Percentiles rank a stretch among this genome's conserved stretches.
phyloP scores from a whole-genome alignment of 1,139 yeast genomes.

The Kodamaea fungicola region DNA sequence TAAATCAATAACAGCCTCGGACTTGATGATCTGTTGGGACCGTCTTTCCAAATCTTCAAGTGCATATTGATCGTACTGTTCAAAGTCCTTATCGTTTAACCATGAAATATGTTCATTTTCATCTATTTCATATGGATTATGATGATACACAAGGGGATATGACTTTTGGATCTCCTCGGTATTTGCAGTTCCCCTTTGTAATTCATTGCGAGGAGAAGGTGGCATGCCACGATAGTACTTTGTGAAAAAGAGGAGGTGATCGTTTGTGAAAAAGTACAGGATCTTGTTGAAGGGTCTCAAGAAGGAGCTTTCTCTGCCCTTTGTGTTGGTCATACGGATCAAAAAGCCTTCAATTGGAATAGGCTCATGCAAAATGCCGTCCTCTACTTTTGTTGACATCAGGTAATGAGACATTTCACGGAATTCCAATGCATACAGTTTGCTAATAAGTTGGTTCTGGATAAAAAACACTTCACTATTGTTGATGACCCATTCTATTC shows the following conservation, averaged over 20 bases:
- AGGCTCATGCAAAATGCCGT: conserved; percentile 46
- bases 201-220: conserved; percentile 44
- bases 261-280: conserved; percentile 62
- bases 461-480: conserved; percentile 43
- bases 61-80: conserved; percentile 53
- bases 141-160: conserved; percentile 38
- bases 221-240: conserved; percentile 58
- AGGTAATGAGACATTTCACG: conserved; percentile 29
- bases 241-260: conserved; percentile 58
- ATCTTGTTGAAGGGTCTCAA: conserved; percentile 50
- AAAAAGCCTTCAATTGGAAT: conserved; percentile 75
- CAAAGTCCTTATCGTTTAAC: conserved; percentile 50
- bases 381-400: conserved; percentile 6
- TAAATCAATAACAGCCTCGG: conserved; percentile 64
- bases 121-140: conserved; percentile 50
- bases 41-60: conserved; percentile 62
- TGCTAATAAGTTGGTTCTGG: conserved; percentile 25
- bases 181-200: conserved; percentile 19
- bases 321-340: conserved; percentile 50
- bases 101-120: conserved; percentile 54
- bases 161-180: conserved; percentile 3
- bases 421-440: conserved; percentile 46
- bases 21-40: conserved; percentile 49
- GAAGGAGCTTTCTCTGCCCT: conserved; percentile 40
- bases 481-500: conserved; percentile 71